Percentiles rank a stretch among this genome's conserved stretches.
These are phyloP conservation scores for Achlya hypogyna DNA, from an alignment of 352 stramenopile species.

Conservation along the genomic window DNA sequence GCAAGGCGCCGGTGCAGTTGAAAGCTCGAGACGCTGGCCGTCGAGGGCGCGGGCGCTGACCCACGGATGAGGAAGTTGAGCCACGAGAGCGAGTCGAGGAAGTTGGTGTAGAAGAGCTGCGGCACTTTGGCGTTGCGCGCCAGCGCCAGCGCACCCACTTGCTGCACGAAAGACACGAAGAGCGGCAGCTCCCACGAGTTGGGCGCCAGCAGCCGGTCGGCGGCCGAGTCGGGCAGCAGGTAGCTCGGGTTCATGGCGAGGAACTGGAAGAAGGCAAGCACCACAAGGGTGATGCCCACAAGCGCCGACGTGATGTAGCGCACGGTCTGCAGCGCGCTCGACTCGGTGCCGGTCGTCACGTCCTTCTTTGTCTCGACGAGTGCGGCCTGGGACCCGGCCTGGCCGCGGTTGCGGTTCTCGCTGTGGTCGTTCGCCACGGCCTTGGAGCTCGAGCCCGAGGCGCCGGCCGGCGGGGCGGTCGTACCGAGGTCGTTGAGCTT, in stretches of 20 bases:
- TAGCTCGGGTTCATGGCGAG: slow-evolving; percentile 4
- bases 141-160: slow-evolving; percentile 47
- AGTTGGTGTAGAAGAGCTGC: slow-evolving; percentile 49
- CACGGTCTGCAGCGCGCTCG: background rate
- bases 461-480: background rate
- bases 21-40: background rate
- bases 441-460: background rate
- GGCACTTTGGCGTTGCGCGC: slow-evolving; percentile 51
- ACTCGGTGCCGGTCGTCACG: slow-evolving; percentile 6
- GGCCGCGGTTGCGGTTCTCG: background rate
- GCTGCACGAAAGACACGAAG: slow-evolving; percentile 57
- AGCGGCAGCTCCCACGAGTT: slow-evolving; percentile 71
- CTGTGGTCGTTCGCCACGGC: background rate
- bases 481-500: background rate
- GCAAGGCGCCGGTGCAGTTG: background rate
- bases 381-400: background rate
- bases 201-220: slow-evolving; percentile 24
- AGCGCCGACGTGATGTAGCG: background rate
- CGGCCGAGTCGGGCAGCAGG: background rate
- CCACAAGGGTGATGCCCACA: slow-evolving; percentile 6
- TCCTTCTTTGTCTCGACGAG: background rate
- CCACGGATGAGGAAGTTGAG: slow-evolving; percentile 47
- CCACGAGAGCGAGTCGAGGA: slow-evolving; percentile 62
- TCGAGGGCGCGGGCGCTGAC: slow-evolving; percentile 2
- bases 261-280: slow-evolving; percentile 17